Base-by-base conservation (phyloP, 371 early-diverging fungal genomes). In the Syncephalastrum sp. region DNA sequence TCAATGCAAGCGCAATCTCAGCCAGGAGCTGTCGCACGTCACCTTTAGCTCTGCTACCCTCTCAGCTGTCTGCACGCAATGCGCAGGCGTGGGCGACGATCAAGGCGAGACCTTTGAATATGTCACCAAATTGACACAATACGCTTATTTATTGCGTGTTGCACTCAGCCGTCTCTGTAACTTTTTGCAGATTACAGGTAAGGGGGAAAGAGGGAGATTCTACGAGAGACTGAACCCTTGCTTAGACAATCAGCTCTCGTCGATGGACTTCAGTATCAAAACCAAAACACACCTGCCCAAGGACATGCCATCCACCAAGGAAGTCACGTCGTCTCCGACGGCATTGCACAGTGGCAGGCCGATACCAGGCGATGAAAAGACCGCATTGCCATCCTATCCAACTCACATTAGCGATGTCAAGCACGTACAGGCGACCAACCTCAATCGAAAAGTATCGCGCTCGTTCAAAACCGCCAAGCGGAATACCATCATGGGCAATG, bases 91-190 rank as follows among this genome's bases (percentile, higher is more conserved):
- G 13, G 42, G 50, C 12, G 49, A 59, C 51, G 47, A 51, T 16
- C 57, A 52, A 69, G 45, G 67, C 65, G 17, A 77, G 63, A 61
- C 56, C 80, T 72, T 72, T 49, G 57, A 84, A 60, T 77, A 82
- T 59, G 87, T 95, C 4, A 85, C 95, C n/a, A 89, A 90, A 63
- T 80, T 97, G 13, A 84, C 93, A 55, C 95, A 96, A 67, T 97
- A 93, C 61, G 87, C 91, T 13, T 95, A 93, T 61, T 67, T 96
- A 42, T 77, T 96, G 63, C 79, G 91, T 14, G 90, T 94, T 21
- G 94, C 95, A 7, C 82, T 96, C 55, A 85, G 88, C 58, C 79
- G 95, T 7, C 81, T 96, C 24, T 92, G 91, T 61, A 83, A 82
- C 43, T 70, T 91, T 59, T 71, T 96, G 6, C 82, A 84, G 53